Evolutionary conservation across 2,329 filamentous ascomycete genomes (phyloP).

Genomic region (Corniculantispora saksenae): DNA sequence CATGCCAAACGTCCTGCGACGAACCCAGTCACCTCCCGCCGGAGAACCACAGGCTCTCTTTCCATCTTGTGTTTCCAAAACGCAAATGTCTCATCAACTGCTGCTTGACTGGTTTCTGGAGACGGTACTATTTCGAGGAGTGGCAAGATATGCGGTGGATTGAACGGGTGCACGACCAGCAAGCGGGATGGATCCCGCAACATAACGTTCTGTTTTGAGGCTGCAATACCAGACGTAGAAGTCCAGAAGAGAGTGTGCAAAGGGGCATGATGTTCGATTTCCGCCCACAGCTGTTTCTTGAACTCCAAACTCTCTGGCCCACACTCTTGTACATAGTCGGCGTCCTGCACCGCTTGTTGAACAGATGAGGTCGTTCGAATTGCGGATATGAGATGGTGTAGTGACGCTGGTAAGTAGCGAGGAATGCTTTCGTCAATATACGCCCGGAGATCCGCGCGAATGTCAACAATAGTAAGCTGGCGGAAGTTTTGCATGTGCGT

Average conservation of each 20-base stretch:
- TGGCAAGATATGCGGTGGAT: slow-evolving; percentile 63
- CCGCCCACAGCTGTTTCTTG: slow-evolving; percentile 52
- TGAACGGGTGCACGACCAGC: slow-evolving; percentile 61
- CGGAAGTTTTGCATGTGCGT: slow-evolving; percentile 36
- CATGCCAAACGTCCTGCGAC: slow-evolving; percentile 3
- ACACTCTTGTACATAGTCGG: slow-evolving; percentile 60
- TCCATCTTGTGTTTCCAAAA: slow-evolving; percentile 8
- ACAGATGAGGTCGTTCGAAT: slow-evolving; percentile 40
- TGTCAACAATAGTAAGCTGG: slow-evolving; percentile 50
- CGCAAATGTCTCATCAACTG: background rate
- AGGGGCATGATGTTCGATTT: slow-evolving; percentile 48
- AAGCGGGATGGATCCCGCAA: slow-evolving; percentile 38
- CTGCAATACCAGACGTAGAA: slow-evolving; percentile 58
- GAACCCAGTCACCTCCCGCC: background rate
- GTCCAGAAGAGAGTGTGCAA: slow-evolving; percentile 54
- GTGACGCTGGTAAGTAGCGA: slow-evolving; percentile 24
- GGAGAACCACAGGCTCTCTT: background rate
- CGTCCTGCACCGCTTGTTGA: slow-evolving; percentile 43
- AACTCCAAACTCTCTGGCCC: slow-evolving; percentile 55
- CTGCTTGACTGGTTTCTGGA: slow-evolving; percentile 10
- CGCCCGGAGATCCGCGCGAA: slow-evolving; percentile 45
- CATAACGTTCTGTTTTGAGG: slow-evolving; percentile 44
- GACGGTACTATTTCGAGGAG: slow-evolving; percentile 57
- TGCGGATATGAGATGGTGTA: background rate
- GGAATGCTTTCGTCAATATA: slow-evolving; percentile 39